phyloP scores from a whole-genome alignment of 106 monocot genomes.

The Apostasia ramifera region DNA sequence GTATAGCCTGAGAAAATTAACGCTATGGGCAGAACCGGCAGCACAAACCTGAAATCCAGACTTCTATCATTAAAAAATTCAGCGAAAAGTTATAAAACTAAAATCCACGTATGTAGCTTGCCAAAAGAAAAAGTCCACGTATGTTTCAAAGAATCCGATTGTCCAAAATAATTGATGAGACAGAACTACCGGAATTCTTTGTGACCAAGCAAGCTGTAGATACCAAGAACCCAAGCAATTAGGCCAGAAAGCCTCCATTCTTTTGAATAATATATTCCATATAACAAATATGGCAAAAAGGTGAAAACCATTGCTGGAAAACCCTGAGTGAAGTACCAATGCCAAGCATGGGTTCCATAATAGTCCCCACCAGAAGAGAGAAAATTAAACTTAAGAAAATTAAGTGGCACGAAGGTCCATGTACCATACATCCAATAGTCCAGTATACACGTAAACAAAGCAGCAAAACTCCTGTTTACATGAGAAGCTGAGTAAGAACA shows the following conservation, averaged over 20 bases:
- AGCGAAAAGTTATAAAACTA: background rate
- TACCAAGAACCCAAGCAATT: conserved; percentile 75
- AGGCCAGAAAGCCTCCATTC: conserved; percentile 81
- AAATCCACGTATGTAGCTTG: background rate
- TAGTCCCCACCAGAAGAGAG: conserved; percentile 95
- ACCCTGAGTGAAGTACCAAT: conserved; percentile 97
- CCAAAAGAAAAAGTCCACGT: background rate
- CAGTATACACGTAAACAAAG: conserved; percentile 33
- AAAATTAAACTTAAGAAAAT: conserved; percentile 94
- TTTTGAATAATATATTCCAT: conserved; percentile 71
- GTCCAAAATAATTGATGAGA: background rate
- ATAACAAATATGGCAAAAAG: conserved; percentile 67
- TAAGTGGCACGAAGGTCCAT: conserved; percentile 77
- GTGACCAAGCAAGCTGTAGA: conserved; percentile 90
- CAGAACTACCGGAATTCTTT: conserved; percentile 89
- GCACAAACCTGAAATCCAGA: conserved; percentile 65
- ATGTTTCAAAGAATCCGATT: background rate
- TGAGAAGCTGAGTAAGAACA: conserved; percentile 4
- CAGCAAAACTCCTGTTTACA: conserved; percentile 45
- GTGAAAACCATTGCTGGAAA: conserved; percentile 79
- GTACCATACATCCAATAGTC: conserved; percentile 87
- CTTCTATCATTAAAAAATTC: conserved; percentile 6
- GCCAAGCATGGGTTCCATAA: conserved; percentile 91
- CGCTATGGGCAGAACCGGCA: conserved; percentile 86
- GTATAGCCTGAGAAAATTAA: conserved; percentile 89